Percentiles rank a stretch among this genome's conserved stretches.
Evolutionary conservation across 192 early-diverging fungal species (phyloP).

Genomic region (Lunasporangiospora selenospora): DNA sequence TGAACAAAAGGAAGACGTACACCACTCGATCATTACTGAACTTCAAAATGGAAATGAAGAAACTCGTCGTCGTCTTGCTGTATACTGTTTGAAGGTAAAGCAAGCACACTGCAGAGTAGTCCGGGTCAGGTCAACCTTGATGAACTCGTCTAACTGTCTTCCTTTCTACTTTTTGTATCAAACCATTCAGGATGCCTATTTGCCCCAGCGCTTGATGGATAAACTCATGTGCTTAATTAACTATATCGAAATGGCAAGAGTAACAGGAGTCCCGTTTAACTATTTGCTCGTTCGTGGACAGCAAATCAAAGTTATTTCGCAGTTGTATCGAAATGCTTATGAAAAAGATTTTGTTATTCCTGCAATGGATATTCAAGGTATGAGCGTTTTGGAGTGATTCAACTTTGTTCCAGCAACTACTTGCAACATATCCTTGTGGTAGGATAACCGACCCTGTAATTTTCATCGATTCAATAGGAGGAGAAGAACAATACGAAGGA

Average conservation of each 20-base stretch:
- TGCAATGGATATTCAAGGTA: constrained; percentile 79
- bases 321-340: constrained; percentile 88
- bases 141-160: constrained; percentile 2
- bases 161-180: background rate
- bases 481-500: constrained; percentile 92
- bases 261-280: constrained; percentile 96
- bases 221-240: constrained; percentile 98
- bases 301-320: constrained; percentile 98
- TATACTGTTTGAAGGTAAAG: constrained; percentile 91
- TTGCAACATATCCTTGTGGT: too few species aligned
- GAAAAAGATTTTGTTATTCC: constrained; percentile 90
- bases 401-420: too few species aligned
- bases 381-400: too few species aligned
- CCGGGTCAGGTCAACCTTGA: too few species aligned
- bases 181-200: constrained; percentile 76
- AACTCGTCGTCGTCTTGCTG: constrained; percentile 90
- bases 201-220: constrained; percentile 93
- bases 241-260: constrained; percentile 98
- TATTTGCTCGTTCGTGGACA: constrained; percentile 93
- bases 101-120: background rate
- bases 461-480: constrained; percentile 46
- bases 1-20: constrained; percentile 99
- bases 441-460: too few species aligned
- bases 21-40: constrained; percentile 98
- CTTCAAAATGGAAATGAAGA: constrained; percentile 96